Evolutionary conservation across 2,329 filamentous ascomycete species (phyloP).

Genomic region (Talaromyces rugulosus): DNA sequence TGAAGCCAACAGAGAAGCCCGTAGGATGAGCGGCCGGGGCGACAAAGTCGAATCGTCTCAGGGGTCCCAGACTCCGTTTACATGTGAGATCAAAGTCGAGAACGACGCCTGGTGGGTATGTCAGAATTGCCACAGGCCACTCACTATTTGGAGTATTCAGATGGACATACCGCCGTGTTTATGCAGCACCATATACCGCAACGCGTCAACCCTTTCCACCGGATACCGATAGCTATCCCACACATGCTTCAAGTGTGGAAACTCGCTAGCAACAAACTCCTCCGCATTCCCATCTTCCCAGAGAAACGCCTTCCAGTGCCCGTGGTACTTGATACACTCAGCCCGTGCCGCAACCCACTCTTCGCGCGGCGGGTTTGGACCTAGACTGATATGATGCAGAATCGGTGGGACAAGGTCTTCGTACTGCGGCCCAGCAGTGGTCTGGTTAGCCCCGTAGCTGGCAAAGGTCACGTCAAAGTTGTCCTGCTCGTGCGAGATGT

Average conservation of each 20-base stretch:
- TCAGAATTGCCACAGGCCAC: not conserved
- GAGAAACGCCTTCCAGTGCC: slow-evolving; percentile 13
- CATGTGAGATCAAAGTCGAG: slow-evolving; percentile 39
- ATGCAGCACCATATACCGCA: slow-evolving; percentile 21
- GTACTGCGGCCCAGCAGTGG: slow-evolving; percentile 2
- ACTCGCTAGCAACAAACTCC: slow-evolving; percentile 15
- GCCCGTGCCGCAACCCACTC: slow-evolving; percentile 17
- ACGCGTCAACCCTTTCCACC: slow-evolving; percentile 20
- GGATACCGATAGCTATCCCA: slow-evolving; percentile 18
- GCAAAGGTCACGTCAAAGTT: slow-evolving; percentile 12
- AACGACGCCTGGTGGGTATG: slow-evolving; percentile 17
- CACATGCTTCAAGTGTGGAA: slow-evolving; percentile 15
- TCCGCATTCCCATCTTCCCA: slow-evolving; percentile 16
- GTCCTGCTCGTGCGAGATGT: slow-evolving; percentile 8
- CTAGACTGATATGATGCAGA: slow-evolving; percentile 17
- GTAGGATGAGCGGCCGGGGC: slow-evolving; percentile 39
- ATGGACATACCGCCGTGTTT: slow-evolving; percentile 16
- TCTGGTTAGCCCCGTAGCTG: slow-evolving; percentile 10
- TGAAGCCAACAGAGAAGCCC: slow-evolving; percentile 41
- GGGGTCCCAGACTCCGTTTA: slow-evolving; percentile 35
- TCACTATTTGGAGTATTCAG: no score
- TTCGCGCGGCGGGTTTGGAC: slow-evolving; percentile 8
- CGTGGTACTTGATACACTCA: slow-evolving; percentile 16
- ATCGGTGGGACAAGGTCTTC: slow-evolving; percentile 11
- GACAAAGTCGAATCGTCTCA: slow-evolving; percentile 40